These are phyloP conservation scores for Arachnomyces sp. DNA, from an alignment of 2,329 filamentous ascomycete species.

Conservation along the genomic window DNA sequence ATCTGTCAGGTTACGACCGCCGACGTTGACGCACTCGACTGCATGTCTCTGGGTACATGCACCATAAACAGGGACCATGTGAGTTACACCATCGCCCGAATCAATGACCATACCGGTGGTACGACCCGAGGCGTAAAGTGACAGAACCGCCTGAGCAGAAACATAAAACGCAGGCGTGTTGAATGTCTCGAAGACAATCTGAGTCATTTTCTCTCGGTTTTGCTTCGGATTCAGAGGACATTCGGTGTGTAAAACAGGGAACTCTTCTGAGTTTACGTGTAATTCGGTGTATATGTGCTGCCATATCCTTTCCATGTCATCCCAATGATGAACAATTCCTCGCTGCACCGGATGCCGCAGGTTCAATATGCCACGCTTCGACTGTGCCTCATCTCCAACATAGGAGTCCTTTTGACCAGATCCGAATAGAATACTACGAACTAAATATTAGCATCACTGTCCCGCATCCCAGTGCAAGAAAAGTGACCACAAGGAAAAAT, in stretches of 20 bases:
- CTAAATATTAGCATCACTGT: slow-evolving; percentile 22
- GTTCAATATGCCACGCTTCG: slow-evolving; percentile 99
- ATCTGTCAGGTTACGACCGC: slow-evolving; percentile 98
- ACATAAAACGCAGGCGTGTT: slow-evolving; percentile 99
- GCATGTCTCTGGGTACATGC: slow-evolving; percentile 99
- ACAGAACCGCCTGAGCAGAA: slow-evolving; percentile 98
- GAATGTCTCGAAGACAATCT: slow-evolving; percentile 99
- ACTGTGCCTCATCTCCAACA: slow-evolving; percentile 99
- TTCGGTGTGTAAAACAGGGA: slow-evolving; percentile 97
- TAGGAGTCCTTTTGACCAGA: slow-evolving; percentile 99
- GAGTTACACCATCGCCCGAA: slow-evolving; percentile 99
- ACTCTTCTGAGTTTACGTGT: slow-evolving; percentile 99
- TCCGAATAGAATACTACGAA: slow-evolving; percentile 96
- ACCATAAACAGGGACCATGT: slow-evolving; percentile 99
- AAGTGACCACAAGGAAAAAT: background rate
- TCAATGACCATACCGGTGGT: slow-evolving; percentile 99
- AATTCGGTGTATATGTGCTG: slow-evolving; percentile 99
- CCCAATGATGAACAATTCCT: slow-evolving; percentile 99
- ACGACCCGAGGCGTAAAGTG: slow-evolving; percentile 99
- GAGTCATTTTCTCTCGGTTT: slow-evolving; percentile 99
- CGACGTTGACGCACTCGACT: slow-evolving; percentile 99
- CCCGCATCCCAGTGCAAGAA: too few relatives aligned
- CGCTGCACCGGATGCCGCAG: slow-evolving; percentile 99
- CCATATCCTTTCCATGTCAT: slow-evolving; percentile 99
- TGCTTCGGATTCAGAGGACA: slow-evolving; percentile 99